Base-by-base conservation (phyloP, 306 rosid genomes). In the Casuarina glauca region DNA sequence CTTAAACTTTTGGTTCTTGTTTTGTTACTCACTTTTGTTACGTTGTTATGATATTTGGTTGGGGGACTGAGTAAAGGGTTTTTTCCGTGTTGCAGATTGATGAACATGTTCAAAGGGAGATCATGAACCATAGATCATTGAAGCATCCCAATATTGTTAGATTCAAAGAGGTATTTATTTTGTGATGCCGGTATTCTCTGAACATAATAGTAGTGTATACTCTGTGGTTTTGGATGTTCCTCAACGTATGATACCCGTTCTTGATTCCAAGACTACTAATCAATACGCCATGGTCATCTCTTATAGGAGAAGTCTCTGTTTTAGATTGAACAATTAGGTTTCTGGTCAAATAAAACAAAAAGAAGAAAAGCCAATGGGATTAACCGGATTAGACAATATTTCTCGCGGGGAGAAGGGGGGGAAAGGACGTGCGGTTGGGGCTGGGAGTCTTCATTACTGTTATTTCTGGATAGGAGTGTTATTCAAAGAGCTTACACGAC, bases 91-190 rank as follows among this genome's bases (percentile, higher is more conserved):
- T 83, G 80, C 86, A 93, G 97, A 90, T 93, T 80, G 97, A 89
- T 74, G 96, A 93, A 70, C 84, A 89, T 67, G 97, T 93, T 15
- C 89, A 81, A 57, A 89, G 93, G 82, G 97, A 93, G 74, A 93
- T 93, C 87, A 85, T 93, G 96, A 93, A 93, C 83, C 97, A 93
- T 61, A 88, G 97, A 82, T 93, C 97, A 54, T 73, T 93, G 84
- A 89, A 93, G 90, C 96, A 93, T 82, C 90, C 96, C 26, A 90
- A 93, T 86, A 90, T 90, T 66, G 79, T 89, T 76, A 87, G 90
- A 72, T 93, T 93, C 88, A 93, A 93, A 85, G 96, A 90, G 97
- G 94, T 86, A 13, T 66, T 85, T 82, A 1, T 16, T 76, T 51
- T 63, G 6, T 48, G n/a, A 2, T 60, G 55, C 32, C 3, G 12